Evolutionary conservation across 2,329 filamentous ascomycete species (phyloP).

Genomic region (Aspergillus proliferans): DNA sequence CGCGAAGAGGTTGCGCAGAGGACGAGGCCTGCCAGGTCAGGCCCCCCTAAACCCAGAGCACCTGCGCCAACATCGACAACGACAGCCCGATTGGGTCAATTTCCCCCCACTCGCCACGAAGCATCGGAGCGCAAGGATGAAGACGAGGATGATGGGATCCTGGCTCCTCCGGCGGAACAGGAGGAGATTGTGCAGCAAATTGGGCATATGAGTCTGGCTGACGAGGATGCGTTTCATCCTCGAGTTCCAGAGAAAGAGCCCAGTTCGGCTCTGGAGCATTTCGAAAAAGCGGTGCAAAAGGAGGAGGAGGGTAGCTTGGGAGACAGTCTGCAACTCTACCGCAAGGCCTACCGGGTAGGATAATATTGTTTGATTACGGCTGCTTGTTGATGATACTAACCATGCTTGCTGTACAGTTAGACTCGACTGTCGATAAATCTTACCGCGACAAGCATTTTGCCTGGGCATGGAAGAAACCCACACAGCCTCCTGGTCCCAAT

Average conservation of each 20-base stretch:
- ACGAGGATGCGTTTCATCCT: constrained; percentile 36
- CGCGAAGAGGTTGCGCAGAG: constrained; percentile 65
- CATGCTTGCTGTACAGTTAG: constrained; percentile 55
- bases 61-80: constrained; percentile 7
- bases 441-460: constrained; percentile 93
- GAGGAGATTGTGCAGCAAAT: constrained; percentile 31
- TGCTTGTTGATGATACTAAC: constrained; percentile 8
- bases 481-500: constrained; percentile 41
- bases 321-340: constrained; percentile 81
- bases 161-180: constrained; percentile 15
- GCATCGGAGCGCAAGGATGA: constrained; percentile 33
- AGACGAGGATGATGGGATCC: constrained; percentile 20
- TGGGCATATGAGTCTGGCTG: constrained; percentile 29
- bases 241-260: constrained; percentile 45
- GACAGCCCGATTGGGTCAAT: constrained; percentile 19
- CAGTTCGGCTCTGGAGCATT: constrained; percentile 79
- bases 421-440: constrained; percentile 71
- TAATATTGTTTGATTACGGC: neutral
- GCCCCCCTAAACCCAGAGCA: constrained; percentile 7
- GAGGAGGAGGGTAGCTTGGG: constrained; percentile 79
- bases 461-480: constrained; percentile 47
- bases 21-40: constrained; percentile 22
- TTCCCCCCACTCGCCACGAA: constrained; percentile 36
- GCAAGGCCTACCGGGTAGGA: constrained; percentile 77
- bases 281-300: constrained; percentile 83